Conservation (phyloP, 345 rosid genomes). For the Gossypium longicalyx region DNA sequence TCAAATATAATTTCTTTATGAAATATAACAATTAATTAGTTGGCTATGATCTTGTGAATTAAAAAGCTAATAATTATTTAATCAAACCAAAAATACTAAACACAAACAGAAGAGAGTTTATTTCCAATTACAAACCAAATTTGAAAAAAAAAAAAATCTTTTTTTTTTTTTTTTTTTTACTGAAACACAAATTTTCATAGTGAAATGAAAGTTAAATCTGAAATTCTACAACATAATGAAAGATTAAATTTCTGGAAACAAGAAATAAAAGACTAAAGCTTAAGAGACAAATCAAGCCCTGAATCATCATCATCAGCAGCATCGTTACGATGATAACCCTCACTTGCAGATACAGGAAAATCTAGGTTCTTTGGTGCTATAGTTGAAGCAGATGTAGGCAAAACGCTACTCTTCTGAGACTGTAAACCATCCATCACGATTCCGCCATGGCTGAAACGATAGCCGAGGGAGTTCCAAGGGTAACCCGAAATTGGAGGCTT, state of each 20-base stretch:
- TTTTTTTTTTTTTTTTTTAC: no score
- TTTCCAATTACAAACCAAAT: neutral
- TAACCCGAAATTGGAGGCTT: constrained; percentile 12
- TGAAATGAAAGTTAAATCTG: neutral
- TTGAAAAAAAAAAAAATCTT: neutral
- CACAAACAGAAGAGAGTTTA: neutral
- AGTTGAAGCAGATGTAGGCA: neutral
- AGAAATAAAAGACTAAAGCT: constrained; percentile 10
- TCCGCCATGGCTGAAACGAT: constrained; percentile 16
- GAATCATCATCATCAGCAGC: constrained; percentile 6
- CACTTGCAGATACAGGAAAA: neutral
- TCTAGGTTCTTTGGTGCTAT: neutral
- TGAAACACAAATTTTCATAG: neutral
- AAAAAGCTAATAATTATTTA: neutral
- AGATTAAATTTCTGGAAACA: neutral
- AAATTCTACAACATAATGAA: neutral
- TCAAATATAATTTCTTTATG: neutral
- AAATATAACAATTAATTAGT: neutral
- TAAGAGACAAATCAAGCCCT: constrained; percentile 28
- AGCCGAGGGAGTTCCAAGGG: constrained; percentile 19
- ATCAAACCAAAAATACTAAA: neutral
- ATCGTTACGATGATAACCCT: neutral
- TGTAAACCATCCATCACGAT: constrained; percentile 13
- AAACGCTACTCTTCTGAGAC: neutral
- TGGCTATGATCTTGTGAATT: neutral